phyloP scores from a whole-genome alignment of 106 monocot species.

The Allium cepa region DNA sequence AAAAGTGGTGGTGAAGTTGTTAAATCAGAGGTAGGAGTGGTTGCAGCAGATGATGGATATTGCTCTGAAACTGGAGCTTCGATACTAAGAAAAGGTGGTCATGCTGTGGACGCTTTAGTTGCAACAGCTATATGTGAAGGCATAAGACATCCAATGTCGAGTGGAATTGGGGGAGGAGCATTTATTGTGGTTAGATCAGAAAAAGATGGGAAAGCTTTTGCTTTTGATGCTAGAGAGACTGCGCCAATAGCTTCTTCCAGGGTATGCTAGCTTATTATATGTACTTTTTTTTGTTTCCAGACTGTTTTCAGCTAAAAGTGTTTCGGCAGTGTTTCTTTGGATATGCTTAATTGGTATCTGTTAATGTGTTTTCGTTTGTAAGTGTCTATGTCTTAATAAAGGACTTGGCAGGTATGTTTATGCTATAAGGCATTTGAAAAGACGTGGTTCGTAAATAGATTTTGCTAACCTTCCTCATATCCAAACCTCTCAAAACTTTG shows the following conservation, averaged over 20 bases:
- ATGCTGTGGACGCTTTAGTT: slow-evolving; percentile 86
- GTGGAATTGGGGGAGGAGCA: slow-evolving; percentile 88
- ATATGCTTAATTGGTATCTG: too few species aligned
- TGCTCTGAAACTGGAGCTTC: slow-evolving; percentile 74
- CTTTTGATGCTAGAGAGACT: slow-evolving; percentile 69
- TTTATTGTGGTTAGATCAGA: slow-evolving; percentile 56
- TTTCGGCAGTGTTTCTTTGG: too few species aligned
- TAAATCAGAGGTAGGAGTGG: slow-evolving; percentile 66
- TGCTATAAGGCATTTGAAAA: too few species aligned
- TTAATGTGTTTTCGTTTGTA: too few species aligned
- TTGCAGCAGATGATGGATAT: slow-evolving; percentile 73
- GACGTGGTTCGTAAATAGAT: too few species aligned
- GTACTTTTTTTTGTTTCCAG: too few species aligned
- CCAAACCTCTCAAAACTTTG: too few species aligned
- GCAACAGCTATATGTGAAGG: slow-evolving; percentile 72
- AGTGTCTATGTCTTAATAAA: too few species aligned
- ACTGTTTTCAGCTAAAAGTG: too few species aligned
- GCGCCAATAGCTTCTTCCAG: slow-evolving; percentile 53
- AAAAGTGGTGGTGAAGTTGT: slow-evolving; percentile 24
- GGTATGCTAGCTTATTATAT: slow-evolving; percentile 11
- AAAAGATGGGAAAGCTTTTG: slow-evolving; percentile 10
- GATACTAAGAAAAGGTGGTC: slow-evolving; percentile 54
- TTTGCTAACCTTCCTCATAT: too few species aligned
- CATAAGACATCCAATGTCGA: slow-evolving; percentile 74
- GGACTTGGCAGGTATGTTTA: too few species aligned